Evolutionary conservation across 352 stramenopile species (phyloP).

Genomic region (Phytophthora sojae): DNA sequence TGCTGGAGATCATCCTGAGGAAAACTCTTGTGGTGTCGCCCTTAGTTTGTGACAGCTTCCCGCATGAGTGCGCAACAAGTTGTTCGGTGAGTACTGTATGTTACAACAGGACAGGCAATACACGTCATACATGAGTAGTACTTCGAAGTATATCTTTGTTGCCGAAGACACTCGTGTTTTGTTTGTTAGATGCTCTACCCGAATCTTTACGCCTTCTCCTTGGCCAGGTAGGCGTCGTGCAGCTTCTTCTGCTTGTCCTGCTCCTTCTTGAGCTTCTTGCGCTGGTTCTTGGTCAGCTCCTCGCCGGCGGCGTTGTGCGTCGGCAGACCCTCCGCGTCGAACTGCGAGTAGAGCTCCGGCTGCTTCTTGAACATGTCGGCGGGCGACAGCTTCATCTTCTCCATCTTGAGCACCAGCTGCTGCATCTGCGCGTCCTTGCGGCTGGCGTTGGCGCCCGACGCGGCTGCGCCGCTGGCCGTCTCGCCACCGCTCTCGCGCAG

Average conservation of each 20-base stretch:
- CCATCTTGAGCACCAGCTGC: constrained; percentile 92
- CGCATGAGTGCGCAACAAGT: too few relatives aligned
- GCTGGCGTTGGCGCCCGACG: constrained; percentile 51
- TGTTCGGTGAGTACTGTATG: too few relatives aligned
- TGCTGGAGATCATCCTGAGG: too few relatives aligned
- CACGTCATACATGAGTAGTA: too few relatives aligned
- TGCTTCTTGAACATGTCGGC: constrained; percentile 84
- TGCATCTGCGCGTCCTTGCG: constrained; percentile 86
- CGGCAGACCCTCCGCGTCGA: constrained; percentile 75
- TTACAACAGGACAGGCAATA: too few relatives aligned
- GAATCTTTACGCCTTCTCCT: constrained; percentile 28
- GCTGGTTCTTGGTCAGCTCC: constrained; percentile 78
- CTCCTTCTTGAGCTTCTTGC: constrained; percentile 92
- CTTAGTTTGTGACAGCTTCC: too few relatives aligned
- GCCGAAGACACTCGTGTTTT: too few relatives aligned
- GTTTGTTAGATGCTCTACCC: too few relatives aligned
- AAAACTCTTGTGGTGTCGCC: too few relatives aligned
- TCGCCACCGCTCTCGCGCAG: constrained; percentile 90
- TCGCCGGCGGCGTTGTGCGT: constrained; percentile 72
- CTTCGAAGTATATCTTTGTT: too few relatives aligned
- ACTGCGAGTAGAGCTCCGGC: constrained; percentile 73
- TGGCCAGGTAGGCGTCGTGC: constrained; percentile 68
- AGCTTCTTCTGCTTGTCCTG: constrained; percentile 91
- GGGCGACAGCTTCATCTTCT: constrained; percentile 92
- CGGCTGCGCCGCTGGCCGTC: constrained; percentile 19